Base-by-base conservation (phyloP, 805 yeast species). In the Ogataea pilisensis region DNA sequence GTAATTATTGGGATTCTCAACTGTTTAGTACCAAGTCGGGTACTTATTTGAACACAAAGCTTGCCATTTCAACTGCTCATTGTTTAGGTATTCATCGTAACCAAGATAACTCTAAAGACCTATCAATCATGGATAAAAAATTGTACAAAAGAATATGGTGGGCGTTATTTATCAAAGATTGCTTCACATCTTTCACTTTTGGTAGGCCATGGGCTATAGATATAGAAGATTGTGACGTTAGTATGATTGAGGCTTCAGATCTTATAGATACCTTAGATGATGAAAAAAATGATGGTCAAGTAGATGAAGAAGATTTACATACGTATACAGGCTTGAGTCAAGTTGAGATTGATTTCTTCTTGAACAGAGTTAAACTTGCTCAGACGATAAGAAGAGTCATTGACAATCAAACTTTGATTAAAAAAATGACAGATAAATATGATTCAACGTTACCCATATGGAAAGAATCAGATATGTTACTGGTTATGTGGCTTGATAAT, bases 141-240 rank as follows among this genome's bases (percentile, higher is more conserved):
- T 56, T 79, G 30, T 78, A 82, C 72, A 72, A 82, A 49, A 66
- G 89, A 32, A 68, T 83, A 12, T 85, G 90, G 89, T 85, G 95
- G 95, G 68, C 78, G 44, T 60, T 85, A 22, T 84, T 81, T 58
- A 74, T 74, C 43, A 76, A 82, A 51, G 95, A 85, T 59, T 64
- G 86, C 7, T 69, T 72, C 34, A 75, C 75, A 8, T 78, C 89
- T 5, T 83, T 85, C 49, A 66, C 76, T 36, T 75, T 80, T 59
- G 91, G 93, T 14, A 68, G 93, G 40, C 91, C 95, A 0, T 64
- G 76, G 22, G 69, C 73, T 41, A 81, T 86, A 37, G 84, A 81
- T 54, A 65, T 81, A 41, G 80, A 76, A 32, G 90, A 83, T 52
- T 78, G 84, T 54, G 90, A 85, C 56, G 87, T 85, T n/a, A 80